Evolutionary conservation across 441 rosid genomes (phyloP).

Genomic region (Jatropha podagrica): DNA sequence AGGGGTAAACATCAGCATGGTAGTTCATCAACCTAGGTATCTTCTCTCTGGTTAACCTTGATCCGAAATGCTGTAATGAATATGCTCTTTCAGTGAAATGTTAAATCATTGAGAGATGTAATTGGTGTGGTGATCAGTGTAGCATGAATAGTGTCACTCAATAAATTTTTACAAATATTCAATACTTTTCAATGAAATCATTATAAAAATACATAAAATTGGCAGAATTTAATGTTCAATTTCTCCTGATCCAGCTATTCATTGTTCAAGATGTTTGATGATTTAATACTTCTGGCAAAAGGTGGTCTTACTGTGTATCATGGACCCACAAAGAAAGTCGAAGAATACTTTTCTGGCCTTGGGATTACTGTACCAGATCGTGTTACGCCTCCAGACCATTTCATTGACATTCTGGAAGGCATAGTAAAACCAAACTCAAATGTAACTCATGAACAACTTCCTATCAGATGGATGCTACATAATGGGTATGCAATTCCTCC

Average conservation of each 20-base stretch:
- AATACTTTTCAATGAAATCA: neutral
- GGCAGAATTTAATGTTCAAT: neutral
- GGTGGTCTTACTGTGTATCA: constrained; percentile 91
- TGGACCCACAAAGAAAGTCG: constrained; percentile 74
- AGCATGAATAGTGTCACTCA: neutral
- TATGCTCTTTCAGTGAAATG: neutral
- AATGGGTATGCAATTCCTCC: constrained; percentile 71
- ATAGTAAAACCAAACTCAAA: constrained; percentile 41
- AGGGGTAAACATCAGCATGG: constrained; percentile 94
- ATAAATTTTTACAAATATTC: neutral
- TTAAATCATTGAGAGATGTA: neutral
- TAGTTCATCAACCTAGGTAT: constrained; percentile 96
- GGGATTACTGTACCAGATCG: constrained; percentile 86
- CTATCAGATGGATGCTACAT: constrained; percentile 90
- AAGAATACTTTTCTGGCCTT: constrained; percentile 73
- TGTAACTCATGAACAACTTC: constrained; percentile 62
- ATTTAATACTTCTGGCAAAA: constrained; percentile 88
- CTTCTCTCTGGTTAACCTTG: constrained; percentile 4
- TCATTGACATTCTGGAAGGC: constrained; percentile 88
- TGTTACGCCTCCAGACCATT: constrained; percentile 92
- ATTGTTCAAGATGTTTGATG: constrained; percentile 84
- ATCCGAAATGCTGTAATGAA: neutral
- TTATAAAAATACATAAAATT: neutral
- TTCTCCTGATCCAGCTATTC: constrained; percentile 64
- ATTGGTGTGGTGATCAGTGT: neutral